Base-by-base conservation (phyloP, 2,329 filamentous ascomycete genomes). In the Claviceps monticola region DNA sequence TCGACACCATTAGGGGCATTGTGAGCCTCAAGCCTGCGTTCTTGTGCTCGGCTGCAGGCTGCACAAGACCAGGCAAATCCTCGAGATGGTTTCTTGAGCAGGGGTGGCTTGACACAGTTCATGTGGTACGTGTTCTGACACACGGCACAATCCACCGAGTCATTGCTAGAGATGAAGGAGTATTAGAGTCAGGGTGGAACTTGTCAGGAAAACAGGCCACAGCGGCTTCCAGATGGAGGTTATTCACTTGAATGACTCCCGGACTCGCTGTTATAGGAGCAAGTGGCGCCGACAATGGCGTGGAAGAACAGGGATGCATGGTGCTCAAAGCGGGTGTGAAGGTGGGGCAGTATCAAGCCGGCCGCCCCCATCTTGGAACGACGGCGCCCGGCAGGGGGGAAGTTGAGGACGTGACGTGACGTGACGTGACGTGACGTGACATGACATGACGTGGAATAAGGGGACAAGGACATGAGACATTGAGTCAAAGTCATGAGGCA, bases 31-130 rank as follows among this genome's bases (percentile, higher is more conserved):
- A 96, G 74, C 66, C 87, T 94, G 59, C 87, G 83, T 68, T 97
- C 93, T 64, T 95, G 90, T n/a, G 88, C 90, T 61, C 91, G 84
- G 67, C 89, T 96, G 68, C 93, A 98, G 54, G 91, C 86, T 51
- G 88, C 93, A 67, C 93, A 98, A 34, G 93, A 91, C 93, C 93
- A 98, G 4, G 89, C 93, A 69, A 98, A 98, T 41, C 93, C 93
- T 67, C 93, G 84, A 46, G 91, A 95, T 19, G 93, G 93, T 68
- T 98, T 98, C 68, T 96, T 98, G 50, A 89, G 77, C 56, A 98
- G 69, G 39, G 90, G 88, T 42, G 93, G 93, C 55, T 86, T 84
- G 52, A 98, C 93, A 67, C 93, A 98, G 62, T 90, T 88, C 91
- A 98, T 97, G 72, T 98, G 93, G 70, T 96, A 98, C 14, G 91